A percentile compares a stretch with the other conserved stretches of the same genome.
Conservation (phyloP, 768 basidiomycete genomes). For the Boletus pseudo-olivaceus region DNA sequence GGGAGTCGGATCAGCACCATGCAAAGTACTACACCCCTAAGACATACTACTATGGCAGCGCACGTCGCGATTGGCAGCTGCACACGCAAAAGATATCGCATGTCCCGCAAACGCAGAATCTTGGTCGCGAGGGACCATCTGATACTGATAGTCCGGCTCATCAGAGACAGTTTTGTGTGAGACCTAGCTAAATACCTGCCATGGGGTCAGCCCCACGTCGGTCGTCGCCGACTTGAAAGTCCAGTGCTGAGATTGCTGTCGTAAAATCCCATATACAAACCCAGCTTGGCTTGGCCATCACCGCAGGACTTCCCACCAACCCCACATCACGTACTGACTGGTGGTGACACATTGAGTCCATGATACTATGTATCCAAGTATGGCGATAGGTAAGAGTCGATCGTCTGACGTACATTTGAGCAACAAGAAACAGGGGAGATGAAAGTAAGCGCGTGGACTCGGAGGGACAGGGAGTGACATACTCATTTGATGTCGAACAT, state of each 20-base stretch:
- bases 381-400: not conserved
- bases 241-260: not conserved
- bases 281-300: not conserved
- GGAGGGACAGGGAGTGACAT: not conserved
- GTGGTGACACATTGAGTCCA: not conserved
- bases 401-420: not conserved
- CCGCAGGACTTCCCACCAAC: not conserved
- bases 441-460: not conserved
- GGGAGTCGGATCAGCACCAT: not conserved
- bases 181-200: not conserved
- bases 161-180: not conserved
- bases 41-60: slow-evolving; percentile 11
- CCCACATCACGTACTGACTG: not conserved
- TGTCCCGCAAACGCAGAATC: not conserved
- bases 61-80: slow-evolving; percentile 4
- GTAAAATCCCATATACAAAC: not conserved
- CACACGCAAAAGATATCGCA: not conserved
- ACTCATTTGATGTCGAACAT: not conserved
- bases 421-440: no score
- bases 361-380: not conserved
- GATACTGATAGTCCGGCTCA: no score
- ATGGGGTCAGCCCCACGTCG: not conserved
- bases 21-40: no score
- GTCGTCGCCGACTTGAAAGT: not conserved
- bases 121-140: not conserved